A percentile compares a stretch with the other conserved stretches of the same genome.
phyloP scores from a whole-genome alignment of 805 yeast species.

The Suhomyces tanzawaensis region DNA sequence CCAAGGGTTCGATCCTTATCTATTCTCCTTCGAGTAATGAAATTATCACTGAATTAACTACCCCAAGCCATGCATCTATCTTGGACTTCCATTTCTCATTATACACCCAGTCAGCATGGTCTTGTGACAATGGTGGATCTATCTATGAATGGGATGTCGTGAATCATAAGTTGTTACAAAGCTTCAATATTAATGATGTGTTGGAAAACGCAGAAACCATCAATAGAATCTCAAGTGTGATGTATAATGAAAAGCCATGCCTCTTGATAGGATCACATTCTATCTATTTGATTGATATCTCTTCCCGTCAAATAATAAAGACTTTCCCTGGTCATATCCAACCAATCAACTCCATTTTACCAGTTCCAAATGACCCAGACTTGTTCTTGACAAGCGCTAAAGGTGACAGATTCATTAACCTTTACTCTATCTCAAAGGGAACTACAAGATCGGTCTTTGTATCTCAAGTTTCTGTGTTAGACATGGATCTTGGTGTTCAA shows the following conservation, averaged over 20 bases:
- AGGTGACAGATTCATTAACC: constrained; percentile 79
- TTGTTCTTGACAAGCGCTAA: constrained; percentile 67
- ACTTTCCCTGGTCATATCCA: constrained; percentile 77
- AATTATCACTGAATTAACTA: constrained; percentile 50
- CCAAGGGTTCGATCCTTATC: constrained; percentile 59
- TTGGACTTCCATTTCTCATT: constrained; percentile 47
- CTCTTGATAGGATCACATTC: constrained; percentile 67
- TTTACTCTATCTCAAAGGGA: constrained; percentile 50
- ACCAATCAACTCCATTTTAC: constrained; percentile 52
- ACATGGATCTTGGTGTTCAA: constrained; percentile 38
- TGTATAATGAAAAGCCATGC: constrained; percentile 35
- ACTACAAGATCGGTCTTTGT: constrained; percentile 60
- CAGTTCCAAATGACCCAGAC: constrained; percentile 34
- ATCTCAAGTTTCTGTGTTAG: constrained; percentile 59
- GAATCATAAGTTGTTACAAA: constrained; percentile 40
- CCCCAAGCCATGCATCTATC: constrained; percentile 46
- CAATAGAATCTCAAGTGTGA: constrained; percentile 28
- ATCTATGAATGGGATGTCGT: constrained; percentile 61
- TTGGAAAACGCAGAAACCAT: constrained; percentile 34
- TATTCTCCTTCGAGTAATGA: constrained; percentile 68
- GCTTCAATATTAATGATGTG: constrained; percentile 41
- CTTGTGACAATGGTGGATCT: constrained; percentile 56
- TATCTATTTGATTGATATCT: constrained; percentile 50
- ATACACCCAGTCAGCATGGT: constrained; percentile 49
- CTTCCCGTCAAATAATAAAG: constrained; percentile 37